Conservation (phyloP, 768 basidiomycete species). For the Suillus occidentalis region DNA sequence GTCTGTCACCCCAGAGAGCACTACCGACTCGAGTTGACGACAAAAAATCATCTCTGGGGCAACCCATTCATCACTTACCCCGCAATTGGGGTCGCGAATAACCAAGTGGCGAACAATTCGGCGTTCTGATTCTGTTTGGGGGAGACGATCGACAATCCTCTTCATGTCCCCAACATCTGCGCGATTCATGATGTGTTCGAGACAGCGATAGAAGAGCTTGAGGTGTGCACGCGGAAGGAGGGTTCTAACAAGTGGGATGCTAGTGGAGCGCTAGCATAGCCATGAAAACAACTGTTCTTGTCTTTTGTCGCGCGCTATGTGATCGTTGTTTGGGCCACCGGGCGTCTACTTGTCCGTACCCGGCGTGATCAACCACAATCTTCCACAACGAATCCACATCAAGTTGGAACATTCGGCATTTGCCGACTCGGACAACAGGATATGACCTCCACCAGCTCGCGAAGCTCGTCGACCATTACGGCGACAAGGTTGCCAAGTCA, state of each 20-base stretch:
- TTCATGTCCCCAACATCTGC: conserved; percentile 51
- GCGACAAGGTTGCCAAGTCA: conserved; percentile 33
- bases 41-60: conserved; percentile 55
- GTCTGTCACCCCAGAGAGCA: conserved; percentile 66
- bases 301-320: neutral
- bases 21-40: conserved; percentile 65
- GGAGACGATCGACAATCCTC: conserved; percentile 58
- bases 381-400: neutral
- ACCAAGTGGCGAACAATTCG: conserved; percentile 60
- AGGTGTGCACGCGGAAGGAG: neutral
- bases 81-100: conserved; percentile 41
- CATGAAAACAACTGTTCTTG: neutral
- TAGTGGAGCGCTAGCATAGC: conserved; percentile 1
- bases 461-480: conserved; percentile 51
- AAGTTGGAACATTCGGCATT: neutral
- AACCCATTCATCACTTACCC: conserved; percentile 61
- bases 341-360: conserved; percentile 4
- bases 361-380: neutral
- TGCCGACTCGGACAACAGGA: neutral
- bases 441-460: conserved; percentile 40
- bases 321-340: neutral
- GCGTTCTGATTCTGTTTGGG: conserved; percentile 55
- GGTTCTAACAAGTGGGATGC: neutral
- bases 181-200: conserved; percentile 22
- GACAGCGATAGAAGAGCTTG: neutral